phyloP scores from a whole-genome alignment of 768 basidiomycete genomes.

The Chlorophyllum brunneum region DNA sequence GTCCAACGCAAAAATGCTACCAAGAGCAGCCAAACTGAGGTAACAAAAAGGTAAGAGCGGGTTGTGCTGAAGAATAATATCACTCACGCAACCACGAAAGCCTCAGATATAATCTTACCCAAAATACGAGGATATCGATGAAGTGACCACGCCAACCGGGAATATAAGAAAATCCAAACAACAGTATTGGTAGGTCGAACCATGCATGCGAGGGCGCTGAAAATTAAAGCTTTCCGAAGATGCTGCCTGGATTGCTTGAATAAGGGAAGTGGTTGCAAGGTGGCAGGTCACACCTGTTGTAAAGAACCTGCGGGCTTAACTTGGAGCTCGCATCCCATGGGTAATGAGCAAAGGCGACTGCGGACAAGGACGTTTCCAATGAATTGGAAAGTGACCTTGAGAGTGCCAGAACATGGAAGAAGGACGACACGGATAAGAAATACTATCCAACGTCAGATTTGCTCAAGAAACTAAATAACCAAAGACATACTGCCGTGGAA shows the following conservation, averaged over 20 bases:
- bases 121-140: conserved; percentile 30
- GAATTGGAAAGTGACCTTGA: conserved; percentile 92
- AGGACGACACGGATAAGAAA: conserved; percentile 76
- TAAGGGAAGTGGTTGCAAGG: background rate
- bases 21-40: conserved; percentile 23
- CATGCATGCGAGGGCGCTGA: conserved; percentile 77
- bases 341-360: conserved; percentile 71
- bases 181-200: conserved; percentile 87
- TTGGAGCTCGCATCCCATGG: conserved; percentile 56
- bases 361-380: conserved; percentile 82
- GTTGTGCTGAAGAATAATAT: background rate
- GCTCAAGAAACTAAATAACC: background rate
- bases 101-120: conserved; percentile 33
- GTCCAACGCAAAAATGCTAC: conserved; percentile 49
- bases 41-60: background rate
- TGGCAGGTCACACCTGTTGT: conserved; percentile 28
- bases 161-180: conserved; percentile 76
- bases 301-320: conserved; percentile 34
- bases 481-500: conserved; percentile 56
- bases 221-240: conserved; percentile 35
- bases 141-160: conserved; percentile 51
- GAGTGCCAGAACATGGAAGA: conserved; percentile 82
- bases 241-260: conserved; percentile 24
- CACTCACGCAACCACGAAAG: conserved; percentile 42
- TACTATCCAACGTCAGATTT: conserved; percentile 39